Percentiles rank a stretch among this genome's conserved stretches.
Evolutionary conservation across 1,139 yeast genomes (phyloP).

Genomic region (Nadsonia commutata): DNA sequence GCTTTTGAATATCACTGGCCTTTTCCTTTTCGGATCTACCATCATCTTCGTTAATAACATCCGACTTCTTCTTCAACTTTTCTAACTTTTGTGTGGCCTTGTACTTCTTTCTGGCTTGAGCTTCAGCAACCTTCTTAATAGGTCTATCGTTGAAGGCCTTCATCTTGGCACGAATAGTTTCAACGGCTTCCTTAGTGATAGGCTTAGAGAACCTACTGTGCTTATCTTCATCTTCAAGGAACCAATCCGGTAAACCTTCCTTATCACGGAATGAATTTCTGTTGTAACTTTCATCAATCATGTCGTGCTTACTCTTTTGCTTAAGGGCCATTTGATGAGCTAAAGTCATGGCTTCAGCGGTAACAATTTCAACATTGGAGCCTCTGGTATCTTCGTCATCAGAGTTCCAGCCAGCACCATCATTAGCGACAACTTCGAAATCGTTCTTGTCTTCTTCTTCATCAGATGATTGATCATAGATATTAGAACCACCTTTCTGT

Average conservation of each 20-base stretch:
- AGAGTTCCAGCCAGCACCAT: conserved; percentile 15
- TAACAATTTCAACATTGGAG: conserved; percentile 53
- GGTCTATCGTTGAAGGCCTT: conserved; percentile 92
- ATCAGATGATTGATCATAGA: conserved; percentile 3
- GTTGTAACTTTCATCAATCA: conserved; percentile 83
- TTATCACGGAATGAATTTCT: conserved; percentile 81
- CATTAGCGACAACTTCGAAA: conserved; percentile 15
- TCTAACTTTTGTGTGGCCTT: conserved; percentile 82
- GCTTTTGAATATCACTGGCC: conserved; percentile 78
- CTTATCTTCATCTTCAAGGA: conserved; percentile 74
- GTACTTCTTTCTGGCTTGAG: conserved; percentile 92
- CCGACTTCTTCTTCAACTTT: conserved; percentile 86
- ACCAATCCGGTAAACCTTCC: conserved; percentile 92
- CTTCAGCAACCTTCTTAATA: conserved; percentile 92
- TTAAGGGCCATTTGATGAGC: conserved; percentile 94
- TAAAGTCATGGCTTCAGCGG: conserved; percentile 94
- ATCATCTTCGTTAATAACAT: conserved; percentile 74
- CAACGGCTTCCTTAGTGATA: conserved; percentile 90
- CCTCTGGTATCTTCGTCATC: conserved; percentile 19
- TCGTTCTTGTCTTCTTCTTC: conserved; percentile 15
- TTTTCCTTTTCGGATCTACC: conserved; percentile 84
- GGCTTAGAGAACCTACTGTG: conserved; percentile 84
- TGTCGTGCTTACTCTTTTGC: conserved; percentile 65
- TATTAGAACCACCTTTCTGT: conserved; percentile 12
- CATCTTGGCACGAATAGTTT: conserved; percentile 80